These are phyloP conservation scores for Ophiostoma novo-ulmi DNA, from an alignment of 2,329 filamentous ascomycete species.

Conservation along the genomic window DNA sequence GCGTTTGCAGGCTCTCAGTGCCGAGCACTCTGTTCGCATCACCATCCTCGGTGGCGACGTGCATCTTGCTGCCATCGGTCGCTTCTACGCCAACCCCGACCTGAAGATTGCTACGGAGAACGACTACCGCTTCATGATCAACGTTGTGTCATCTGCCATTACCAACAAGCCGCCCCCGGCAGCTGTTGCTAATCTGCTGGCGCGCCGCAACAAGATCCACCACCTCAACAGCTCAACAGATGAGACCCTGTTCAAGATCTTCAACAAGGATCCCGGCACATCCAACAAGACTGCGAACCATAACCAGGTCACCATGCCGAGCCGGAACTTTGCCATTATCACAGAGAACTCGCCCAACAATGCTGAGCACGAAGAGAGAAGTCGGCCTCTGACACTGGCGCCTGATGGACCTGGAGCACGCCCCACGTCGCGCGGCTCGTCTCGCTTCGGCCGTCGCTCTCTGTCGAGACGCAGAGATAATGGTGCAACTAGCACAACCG, in stretches of 20 bases:
- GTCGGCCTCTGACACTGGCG: not conserved
- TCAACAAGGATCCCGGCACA: conserved; percentile 78
- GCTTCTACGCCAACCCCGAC: conserved; percentile 88
- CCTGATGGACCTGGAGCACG: conserved; percentile 10
- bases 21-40: conserved; percentile 80
- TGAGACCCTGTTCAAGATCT: conserved; percentile 90
- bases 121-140: conserved; percentile 92
- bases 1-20: conserved; percentile 75
- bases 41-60: conserved; percentile 94
- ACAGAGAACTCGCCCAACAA: conserved; percentile 74
- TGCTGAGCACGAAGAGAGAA: conserved; percentile 17
- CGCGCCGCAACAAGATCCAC: conserved; percentile 79
- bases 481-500: conserved; percentile 20
- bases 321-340: conserved; percentile 87
- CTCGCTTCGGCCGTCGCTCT: conserved; percentile 27
- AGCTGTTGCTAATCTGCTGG: conserved; percentile 83
- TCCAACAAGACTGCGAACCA: conserved; percentile 65
- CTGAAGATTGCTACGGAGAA: conserved; percentile 70
- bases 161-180: conserved; percentile 89
- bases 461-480: conserved; percentile 21
- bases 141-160: conserved; percentile 89
- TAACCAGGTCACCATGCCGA: conserved; percentile 86
- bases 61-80: conserved; percentile 82
- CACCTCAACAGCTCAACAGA: conserved; percentile 69
- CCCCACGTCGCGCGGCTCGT: conserved; percentile 18